These are phyloP conservation scores for Pichiaceae sp. DNA, from an alignment of 1,139 yeast species.

Conservation along the genomic window DNA sequence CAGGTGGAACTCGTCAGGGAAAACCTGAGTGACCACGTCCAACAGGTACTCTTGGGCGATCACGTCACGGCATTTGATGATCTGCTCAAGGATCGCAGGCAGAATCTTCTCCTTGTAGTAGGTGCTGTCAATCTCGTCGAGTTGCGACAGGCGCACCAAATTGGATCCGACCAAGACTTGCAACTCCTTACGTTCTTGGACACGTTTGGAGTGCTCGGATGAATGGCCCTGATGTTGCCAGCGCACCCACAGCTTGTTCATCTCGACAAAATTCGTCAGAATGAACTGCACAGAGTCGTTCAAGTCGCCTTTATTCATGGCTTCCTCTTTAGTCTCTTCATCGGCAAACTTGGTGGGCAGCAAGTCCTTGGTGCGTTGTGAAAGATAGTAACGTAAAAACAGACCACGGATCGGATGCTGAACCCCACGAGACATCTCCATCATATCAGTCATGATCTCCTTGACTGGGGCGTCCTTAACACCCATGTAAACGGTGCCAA, in stretches of 20 bases:
- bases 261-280: slow-evolving; percentile 82
- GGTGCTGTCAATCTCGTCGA: slow-evolving; percentile 62
- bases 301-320: slow-evolving; percentile 34
- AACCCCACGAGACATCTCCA: slow-evolving; percentile 97
- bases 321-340: slow-evolving; percentile 4
- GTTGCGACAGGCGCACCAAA: slow-evolving; percentile 78
- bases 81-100: slow-evolving; percentile 81
- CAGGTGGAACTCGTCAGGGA: slow-evolving; percentile 88
- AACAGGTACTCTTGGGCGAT: slow-evolving; percentile 86
- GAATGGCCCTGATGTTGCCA: slow-evolving; percentile 94
- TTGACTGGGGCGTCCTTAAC: slow-evolving; percentile 71
- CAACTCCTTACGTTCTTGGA: slow-evolving; percentile 76
- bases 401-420: slow-evolving; percentile 91
- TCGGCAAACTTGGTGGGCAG: slow-evolving; percentile 15
- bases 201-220: slow-evolving; percentile 67
- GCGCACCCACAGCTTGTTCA: slow-evolving; percentile 97
- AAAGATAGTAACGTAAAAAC: slow-evolving; percentile 78
- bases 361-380: slow-evolving; percentile 74
- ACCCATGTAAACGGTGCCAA: slow-evolving; percentile 83
- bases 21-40: slow-evolving; percentile 87
- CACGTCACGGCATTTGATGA: slow-evolving; percentile 84
- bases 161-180: slow-evolving; percentile 91
- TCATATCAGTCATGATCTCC: slow-evolving; percentile 91
- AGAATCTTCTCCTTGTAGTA: slow-evolving; percentile 60
- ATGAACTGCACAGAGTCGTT: slow-evolving; percentile 66